phyloP scores from a whole-genome alignment of 495 filamentous ascomycete species.

The Friedmanniomyces simplex region DNA sequence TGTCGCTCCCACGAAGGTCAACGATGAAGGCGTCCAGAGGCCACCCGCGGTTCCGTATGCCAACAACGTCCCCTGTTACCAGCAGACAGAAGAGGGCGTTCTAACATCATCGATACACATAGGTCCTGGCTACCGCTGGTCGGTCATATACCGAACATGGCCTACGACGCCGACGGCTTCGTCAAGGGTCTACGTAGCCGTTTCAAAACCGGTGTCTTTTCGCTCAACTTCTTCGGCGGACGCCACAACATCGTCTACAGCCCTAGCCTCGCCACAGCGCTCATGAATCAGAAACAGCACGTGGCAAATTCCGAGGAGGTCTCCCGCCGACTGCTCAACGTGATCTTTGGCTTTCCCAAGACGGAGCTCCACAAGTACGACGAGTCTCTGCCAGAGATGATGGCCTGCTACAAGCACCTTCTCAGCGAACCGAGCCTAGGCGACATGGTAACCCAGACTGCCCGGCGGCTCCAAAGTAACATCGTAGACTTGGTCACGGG shows the following conservation, averaged over 20 bases:
- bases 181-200: conserved; percentile 33
- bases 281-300: conserved; percentile 33
- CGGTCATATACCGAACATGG: conserved; percentile 43
- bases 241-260: conserved; percentile 43
- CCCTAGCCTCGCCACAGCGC: conserved; percentile 38
- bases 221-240: conserved; percentile 40
- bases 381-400: conserved; percentile 29
- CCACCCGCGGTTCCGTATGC: conserved; percentile 2
- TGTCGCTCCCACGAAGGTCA: neutral
- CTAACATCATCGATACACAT: neutral
- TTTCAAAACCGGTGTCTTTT: conserved; percentile 39
- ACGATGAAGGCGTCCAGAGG: neutral
- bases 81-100: too few relatives aligned
- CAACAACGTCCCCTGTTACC: neutral
- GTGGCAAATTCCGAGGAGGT: conserved; percentile 28
- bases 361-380: conserved; percentile 28
- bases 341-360: conserved; percentile 42
- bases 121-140: conserved; percentile 51
- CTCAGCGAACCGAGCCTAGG: conserved; percentile 37
- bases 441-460: conserved; percentile 30
- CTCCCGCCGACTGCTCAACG: conserved; percentile 35
- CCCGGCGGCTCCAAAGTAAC: conserved; percentile 34
- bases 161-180: conserved; percentile 37
- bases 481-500: conserved; percentile 48
- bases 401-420: conserved; percentile 33